Conservation (phyloP, 768 basidiomycete species). For the Boletus vinaceobasis region DNA sequence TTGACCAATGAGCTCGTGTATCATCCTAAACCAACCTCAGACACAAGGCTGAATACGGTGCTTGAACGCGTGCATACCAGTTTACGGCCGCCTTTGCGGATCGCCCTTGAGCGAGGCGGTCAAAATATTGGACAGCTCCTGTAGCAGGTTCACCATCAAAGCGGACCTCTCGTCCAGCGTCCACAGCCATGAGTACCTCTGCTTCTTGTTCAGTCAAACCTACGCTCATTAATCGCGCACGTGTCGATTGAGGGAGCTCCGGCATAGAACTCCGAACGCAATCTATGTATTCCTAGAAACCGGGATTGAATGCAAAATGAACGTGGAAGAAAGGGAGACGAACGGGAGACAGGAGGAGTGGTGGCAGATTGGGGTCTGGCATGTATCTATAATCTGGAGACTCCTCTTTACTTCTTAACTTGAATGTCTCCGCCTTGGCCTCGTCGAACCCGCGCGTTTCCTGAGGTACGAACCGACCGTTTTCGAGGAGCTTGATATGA, state of each 20-base stretch:
- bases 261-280: constrained; percentile 56
- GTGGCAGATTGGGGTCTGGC: constrained; percentile 93
- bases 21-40: constrained; percentile 58
- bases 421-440: constrained; percentile 73
- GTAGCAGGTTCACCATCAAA: constrained; percentile 53
- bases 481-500: constrained; percentile 59
- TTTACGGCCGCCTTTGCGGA: constrained; percentile 76
- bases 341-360: constrained; percentile 57
- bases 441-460: constrained; percentile 94
- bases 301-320: neutral
- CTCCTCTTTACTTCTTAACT: constrained; percentile 85
- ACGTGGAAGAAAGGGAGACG: constrained; percentile 6
- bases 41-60: neutral
- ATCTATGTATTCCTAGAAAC: constrained; percentile 59
- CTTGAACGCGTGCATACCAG: constrained; percentile 52
- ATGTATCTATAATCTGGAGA: constrained; percentile 97
- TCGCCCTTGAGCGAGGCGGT: constrained; percentile 52
- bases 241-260: constrained; percentile 67
- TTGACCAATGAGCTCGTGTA: constrained; percentile 82
- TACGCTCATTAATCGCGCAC: constrained; percentile 51
- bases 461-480: constrained; percentile 52
- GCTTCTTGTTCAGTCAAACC: constrained; percentile 62
- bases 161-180: constrained; percentile 57
- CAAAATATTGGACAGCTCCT: constrained; percentile 78
- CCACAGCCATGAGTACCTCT: constrained; percentile 73